These are phyloP conservation scores for Fusarium penzigii DNA, from an alignment of 2,329 filamentous ascomycete species.

Conservation along the genomic window DNA sequence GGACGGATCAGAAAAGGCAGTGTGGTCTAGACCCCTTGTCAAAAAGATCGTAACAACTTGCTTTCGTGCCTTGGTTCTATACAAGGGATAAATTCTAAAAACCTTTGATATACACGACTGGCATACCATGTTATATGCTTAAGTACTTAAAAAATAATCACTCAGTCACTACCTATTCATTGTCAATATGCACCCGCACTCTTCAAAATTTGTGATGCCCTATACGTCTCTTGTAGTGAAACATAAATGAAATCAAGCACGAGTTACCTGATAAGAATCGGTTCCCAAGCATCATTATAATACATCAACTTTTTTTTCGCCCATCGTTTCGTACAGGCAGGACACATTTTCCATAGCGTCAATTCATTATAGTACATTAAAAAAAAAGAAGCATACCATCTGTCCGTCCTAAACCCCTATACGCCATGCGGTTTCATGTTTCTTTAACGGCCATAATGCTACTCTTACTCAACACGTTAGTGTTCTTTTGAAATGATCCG, in stretches of 20 bases:
- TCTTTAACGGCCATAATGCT: neutral
- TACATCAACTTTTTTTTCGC: no score
- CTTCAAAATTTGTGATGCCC: neutral
- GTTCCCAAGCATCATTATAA: no score
- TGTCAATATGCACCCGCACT: neutral
- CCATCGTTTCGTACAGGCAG: no score
- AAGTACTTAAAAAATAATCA: no score
- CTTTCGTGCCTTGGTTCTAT: constrained; percentile 18
- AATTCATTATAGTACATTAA: no score
- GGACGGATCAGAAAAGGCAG: neutral
- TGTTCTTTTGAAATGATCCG: neutral
- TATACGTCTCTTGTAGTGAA: no score
- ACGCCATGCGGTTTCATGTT: neutral
- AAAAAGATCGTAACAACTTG: constrained; percentile 5
- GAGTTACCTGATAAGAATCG: neutral
- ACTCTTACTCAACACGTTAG: neutral
- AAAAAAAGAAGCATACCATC: neutral
- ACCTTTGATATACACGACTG: neutral
- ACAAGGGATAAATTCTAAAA: constrained; percentile 13
- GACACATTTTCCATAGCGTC: no score
- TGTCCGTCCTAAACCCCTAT: neutral
- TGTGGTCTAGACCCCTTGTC: neutral
- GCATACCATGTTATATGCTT: neutral
- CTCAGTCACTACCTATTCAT: no score
- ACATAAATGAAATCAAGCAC: neutral